Evolutionary conservation across 148 eudicot species (phyloP), one percentile per base, ranked within the genome.

Genomic region (Silene conica): DNA sequence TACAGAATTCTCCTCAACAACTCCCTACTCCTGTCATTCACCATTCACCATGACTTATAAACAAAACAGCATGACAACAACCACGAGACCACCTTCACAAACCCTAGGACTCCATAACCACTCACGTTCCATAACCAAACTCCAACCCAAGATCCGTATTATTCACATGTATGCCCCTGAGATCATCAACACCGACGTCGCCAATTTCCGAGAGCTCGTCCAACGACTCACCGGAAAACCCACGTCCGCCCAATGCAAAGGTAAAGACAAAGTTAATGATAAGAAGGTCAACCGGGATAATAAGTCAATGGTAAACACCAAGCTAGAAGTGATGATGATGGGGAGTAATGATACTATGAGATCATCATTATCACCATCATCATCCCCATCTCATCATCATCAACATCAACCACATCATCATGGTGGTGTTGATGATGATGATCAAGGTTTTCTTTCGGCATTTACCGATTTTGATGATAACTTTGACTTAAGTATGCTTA

Each of bases 141-240:
- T 60, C 58, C 86, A 82, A 80, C 97, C 93, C 3, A 91, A 87
- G 66, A 86, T 91, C 72, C 80, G 93, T 19, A 85, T 91, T 4
- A 91, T 91, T 61, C 93, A 91, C 85, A 86, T 91, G 25, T 87
- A 78, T 43, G 87, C 93, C 55, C 97, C 97, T 0, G 90, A 91
- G 84, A 86, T 91, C 83, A 86, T 87, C 82, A 85, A 89, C 31
- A 86, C 90, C n/a, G 92, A 91, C 77, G 92, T 84, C 0, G 87
- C 84, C 0, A 83, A 89, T 68, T 91, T 91, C 85, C 76, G 90
- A 12, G 90, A 89, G 67, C 83, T 87, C 19, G 97, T 89, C 1
- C 93, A 91, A 41, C 77, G 90, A 38, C 89, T 91, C 74, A 91
- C 97, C 38, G 97, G 97, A 3, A 91, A 88, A 57, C 84, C 97